These are phyloP conservation scores for Ceratocystiopsis minuta DNA, from an alignment of 2,329 filamentous ascomycete genomes.

Conservation along the genomic window DNA sequence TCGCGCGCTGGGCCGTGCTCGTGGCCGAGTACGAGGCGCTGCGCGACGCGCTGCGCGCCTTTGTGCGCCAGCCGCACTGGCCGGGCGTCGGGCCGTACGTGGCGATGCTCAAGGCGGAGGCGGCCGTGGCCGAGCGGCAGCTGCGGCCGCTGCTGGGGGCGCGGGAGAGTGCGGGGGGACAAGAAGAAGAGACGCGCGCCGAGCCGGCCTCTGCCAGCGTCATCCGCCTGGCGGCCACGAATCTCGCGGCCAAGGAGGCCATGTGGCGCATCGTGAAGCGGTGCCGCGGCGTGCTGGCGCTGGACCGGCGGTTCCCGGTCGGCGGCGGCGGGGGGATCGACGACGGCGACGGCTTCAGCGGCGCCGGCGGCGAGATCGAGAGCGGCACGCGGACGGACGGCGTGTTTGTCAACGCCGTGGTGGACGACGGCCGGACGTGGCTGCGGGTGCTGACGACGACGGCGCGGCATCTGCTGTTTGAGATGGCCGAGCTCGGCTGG, in stretches of 20 bases:
- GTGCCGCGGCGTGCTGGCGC: constrained; percentile 12
- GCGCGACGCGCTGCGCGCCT: constrained; percentile 3
- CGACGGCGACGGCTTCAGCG: neutral
- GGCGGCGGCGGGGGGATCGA: neutral
- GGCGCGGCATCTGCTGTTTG: constrained; percentile 13
- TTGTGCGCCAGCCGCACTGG: constrained; percentile 5
- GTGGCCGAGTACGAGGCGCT: constrained; percentile 7
- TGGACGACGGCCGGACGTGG: constrained; percentile 18
- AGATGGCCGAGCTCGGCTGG: constrained; percentile 18
- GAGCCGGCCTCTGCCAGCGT: too few relatives aligned
- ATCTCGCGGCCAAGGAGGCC: constrained; percentile 7
- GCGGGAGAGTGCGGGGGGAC: too few relatives aligned
- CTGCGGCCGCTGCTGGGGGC: neutral
- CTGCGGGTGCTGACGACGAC: constrained; percentile 17
- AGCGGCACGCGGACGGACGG: constrained; percentile 3
- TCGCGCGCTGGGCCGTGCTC: constrained; percentile 4
- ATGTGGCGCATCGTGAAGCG: constrained; percentile 15
- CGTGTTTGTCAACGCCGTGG: constrained; percentile 16
- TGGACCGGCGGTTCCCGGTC: constrained; percentile 14
- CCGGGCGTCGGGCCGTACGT: constrained; percentile 8
- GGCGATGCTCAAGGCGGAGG: constrained; percentile 5
- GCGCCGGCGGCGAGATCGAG: neutral
- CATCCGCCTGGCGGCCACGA: constrained; percentile 3
- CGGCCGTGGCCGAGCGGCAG: neutral
- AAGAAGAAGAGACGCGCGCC: too few relatives aligned